Conservation (phyloP, 2,329 filamentous ascomycete species). For the Akanthomyces lecanii region DNA sequence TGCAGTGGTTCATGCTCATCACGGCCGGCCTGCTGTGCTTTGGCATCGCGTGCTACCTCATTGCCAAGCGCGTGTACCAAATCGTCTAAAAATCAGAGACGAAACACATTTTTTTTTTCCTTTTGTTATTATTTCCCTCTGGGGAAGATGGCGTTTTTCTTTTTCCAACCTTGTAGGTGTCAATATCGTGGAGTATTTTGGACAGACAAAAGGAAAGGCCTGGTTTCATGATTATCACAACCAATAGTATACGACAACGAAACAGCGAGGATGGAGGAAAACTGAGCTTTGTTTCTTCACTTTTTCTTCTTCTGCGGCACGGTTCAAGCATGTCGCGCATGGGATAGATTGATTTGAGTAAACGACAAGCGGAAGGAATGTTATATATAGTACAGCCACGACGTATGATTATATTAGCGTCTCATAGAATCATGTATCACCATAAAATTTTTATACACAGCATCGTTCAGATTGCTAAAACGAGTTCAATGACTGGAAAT, state of each 20-base stretch:
- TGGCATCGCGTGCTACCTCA: slow-evolving; percentile 72
- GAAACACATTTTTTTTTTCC: neutral
- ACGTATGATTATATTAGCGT: neutral
- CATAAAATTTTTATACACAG: neutral
- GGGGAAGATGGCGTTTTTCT: neutral
- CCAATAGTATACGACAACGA: neutral
- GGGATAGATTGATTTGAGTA: neutral
- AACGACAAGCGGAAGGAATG: neutral
- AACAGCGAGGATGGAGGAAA: no score
- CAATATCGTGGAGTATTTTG: neutral
- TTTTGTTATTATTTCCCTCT: neutral
- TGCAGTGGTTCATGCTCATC: slow-evolving; percentile 71
- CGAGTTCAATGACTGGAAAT: no score
- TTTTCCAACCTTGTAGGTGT: neutral
- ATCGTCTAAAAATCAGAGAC: slow-evolving; percentile 53
- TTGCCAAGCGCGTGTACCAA: slow-evolving; percentile 78
- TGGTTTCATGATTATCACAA: neutral
- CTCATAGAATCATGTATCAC: neutral
- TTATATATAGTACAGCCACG: neutral
- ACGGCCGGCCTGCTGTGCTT: slow-evolving; percentile 75
- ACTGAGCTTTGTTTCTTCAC: neutral
- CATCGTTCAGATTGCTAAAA: neutral
- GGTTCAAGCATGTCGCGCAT: neutral
- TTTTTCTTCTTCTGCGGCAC: neutral
- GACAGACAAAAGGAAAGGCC: neutral